Conservation (phyloP, 2,329 filamentous ascomycete genomes). For the Coniochaeta sp. region DNA sequence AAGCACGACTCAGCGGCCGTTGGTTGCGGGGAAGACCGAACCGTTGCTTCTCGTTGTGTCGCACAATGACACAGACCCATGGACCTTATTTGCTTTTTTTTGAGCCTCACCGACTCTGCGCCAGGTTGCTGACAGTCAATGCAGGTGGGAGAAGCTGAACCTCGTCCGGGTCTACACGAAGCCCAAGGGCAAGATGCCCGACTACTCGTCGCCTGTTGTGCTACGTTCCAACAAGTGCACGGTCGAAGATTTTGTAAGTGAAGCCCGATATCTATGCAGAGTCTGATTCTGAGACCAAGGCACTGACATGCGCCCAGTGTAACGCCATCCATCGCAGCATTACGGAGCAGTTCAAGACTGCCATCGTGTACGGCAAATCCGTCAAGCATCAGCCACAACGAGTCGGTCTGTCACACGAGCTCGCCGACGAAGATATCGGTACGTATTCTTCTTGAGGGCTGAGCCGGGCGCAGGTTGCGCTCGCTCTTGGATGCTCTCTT, state of each 20-base stretch:
- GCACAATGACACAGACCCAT: neutral
- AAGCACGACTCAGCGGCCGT: neutral
- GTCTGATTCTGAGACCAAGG: neutral
- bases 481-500: neutral
- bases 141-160: constrained; percentile 84
- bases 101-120: neutral
- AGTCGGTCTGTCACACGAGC: constrained; percentile 83
- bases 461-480: neutral
- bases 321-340: constrained; percentile 96
- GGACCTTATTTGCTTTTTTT: neutral
- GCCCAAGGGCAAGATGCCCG: constrained; percentile 89
- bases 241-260: constrained; percentile 91
- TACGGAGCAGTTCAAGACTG: constrained; percentile 88
- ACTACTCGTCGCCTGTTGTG: constrained; percentile 89
- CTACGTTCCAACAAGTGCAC: constrained; percentile 76
- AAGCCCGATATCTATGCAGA: neutral
- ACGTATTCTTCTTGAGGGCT: constrained; percentile 27
- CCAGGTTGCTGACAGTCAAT: constrained; percentile 2
- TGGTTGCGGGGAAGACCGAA: neutral
- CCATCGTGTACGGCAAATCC: constrained; percentile 94
- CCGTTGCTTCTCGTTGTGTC: neutral
- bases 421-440: constrained; percentile 97
- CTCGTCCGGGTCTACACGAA: constrained; percentile 94
- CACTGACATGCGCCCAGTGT: constrained; percentile 52
- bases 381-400: constrained; percentile 98